phyloP scores from a whole-genome alignment of 2,329 filamentous ascomycete species.

The Tolypocladium endophyticum region DNA sequence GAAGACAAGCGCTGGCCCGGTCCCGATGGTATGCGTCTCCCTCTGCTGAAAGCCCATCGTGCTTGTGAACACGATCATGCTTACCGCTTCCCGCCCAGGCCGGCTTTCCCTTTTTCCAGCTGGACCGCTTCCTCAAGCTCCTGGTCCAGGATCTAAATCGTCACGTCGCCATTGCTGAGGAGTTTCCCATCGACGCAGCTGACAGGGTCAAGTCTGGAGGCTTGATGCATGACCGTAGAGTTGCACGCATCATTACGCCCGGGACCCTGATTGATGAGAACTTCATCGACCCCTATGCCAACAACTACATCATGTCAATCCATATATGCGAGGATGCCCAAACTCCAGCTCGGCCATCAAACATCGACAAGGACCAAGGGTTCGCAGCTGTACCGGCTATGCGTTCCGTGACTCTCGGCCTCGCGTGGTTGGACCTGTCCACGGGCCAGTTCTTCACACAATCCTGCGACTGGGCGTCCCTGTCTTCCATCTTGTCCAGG shows the following conservation, averaged over 20 bases:
- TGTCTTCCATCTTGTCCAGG: constrained; percentile 74
- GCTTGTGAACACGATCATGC: background rate
- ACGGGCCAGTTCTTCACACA: constrained; percentile 93
- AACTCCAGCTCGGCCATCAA: background rate
- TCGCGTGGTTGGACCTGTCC: constrained; percentile 91
- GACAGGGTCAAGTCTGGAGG: constrained; percentile 66
- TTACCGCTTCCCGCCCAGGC: constrained; percentile 38
- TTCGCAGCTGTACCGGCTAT: constrained; percentile 3
- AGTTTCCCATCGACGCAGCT: constrained; percentile 66
- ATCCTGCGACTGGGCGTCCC: constrained; percentile 53
- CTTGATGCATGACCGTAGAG: constrained; percentile 71
- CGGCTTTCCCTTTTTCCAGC: constrained; percentile 86
- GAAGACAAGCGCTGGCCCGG: constrained; percentile 65
- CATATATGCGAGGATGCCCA: constrained; percentile 32
- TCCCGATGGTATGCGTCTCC: constrained; percentile 62
- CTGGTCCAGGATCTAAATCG: constrained; percentile 84
- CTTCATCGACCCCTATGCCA: constrained; percentile 89
- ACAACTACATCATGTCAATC: constrained; percentile 84
- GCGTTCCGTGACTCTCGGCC: constrained; percentile 42
- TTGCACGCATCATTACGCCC: constrained; percentile 82
- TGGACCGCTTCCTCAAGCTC: constrained; percentile 86
- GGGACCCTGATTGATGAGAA: constrained; percentile 95
- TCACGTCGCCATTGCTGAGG: constrained; percentile 89
- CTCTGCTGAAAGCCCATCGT: background rate
- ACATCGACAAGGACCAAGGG: background rate